A percentile compares a stretch with the other conserved stretches of the same genome.
Conservation (phyloP, 192 early-diverging fungal species). For the Obelidium mucronatum region DNA sequence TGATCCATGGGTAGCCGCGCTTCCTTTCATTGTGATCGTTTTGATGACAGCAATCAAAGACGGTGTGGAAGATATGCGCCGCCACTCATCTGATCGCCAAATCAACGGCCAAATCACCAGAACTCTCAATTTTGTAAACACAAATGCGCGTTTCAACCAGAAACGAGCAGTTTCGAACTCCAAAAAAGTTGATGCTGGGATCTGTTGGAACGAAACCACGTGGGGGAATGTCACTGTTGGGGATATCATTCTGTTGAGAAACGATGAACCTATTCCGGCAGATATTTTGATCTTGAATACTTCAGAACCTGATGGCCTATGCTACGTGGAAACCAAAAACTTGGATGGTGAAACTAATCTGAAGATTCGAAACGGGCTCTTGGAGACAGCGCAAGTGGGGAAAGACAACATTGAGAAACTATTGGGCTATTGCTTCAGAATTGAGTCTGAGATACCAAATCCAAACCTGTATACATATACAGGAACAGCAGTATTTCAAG, state of each 20-base stretch:
- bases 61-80: slow-evolving; percentile 90
- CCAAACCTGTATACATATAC: slow-evolving; percentile 89
- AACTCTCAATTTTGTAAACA: slow-evolving; percentile 4
- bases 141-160: neutral
- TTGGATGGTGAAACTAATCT: slow-evolving; percentile 98
- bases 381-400: slow-evolving; percentile 64
- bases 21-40: slow-evolving; percentile 85
- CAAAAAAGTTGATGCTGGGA: slow-evolving; percentile 19
- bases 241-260: slow-evolving; percentile 83
- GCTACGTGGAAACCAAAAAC: slow-evolving; percentile 98
- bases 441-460: slow-evolving; percentile 88
- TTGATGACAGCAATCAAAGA: slow-evolving; percentile 85
- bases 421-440: slow-evolving; percentile 61
- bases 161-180: neutral
- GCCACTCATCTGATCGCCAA: slow-evolving; percentile 81
- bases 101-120: slow-evolving; percentile 65
- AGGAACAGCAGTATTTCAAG: slow-evolving; percentile 68
- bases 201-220: slow-evolving; percentile 65
- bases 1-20: slow-evolving; percentile 78
- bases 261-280: slow-evolving; percentile 89
- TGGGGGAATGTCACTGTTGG: slow-evolving; percentile 91
- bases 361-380: slow-evolving; percentile 79
- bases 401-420: slow-evolving; percentile 50
- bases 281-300: slow-evolving; percentile 89
- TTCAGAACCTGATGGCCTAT: slow-evolving; percentile 82